Evolutionary conservation across 139 green algal species (phyloP), one percentile per base, ranked within the genome.

Genomic region (Zygnema cylindricum): DNA sequence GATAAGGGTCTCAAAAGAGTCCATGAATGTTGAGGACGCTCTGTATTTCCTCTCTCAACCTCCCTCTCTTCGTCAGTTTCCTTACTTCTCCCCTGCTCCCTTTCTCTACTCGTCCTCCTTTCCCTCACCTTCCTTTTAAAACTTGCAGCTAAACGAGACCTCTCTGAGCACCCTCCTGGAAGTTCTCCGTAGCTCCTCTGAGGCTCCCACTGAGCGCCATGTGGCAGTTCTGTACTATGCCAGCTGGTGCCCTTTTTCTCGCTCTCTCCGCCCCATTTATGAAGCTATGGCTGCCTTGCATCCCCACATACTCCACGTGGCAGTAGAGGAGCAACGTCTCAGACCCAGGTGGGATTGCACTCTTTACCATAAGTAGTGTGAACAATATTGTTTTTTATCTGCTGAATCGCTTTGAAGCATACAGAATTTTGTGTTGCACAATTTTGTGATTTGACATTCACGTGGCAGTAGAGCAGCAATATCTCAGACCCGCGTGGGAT

Each of bases 191-290:
- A 43, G 77, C 25, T 21, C 22, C 77, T 32, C 2, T 33, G 11
- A 33, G 22, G 3, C 3, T n/a, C 22, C 3, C 77, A 57, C 2
- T 54, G 16, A 35, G 2, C 22, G 3, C 2, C 55, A 69, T 54
- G 38, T 84, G 77, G 77, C 77, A 57, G 77, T 84, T 22, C 25
- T 84, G 32, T 84, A 84, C 11, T 63, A 84, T 33, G 77, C 77
- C 38, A 57, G 3, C 38, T 63, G 77, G 38, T 84, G 77, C 77
- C 77, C 77, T 16, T 84, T 84, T 54, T 84, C 77, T 32, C 16
- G 33, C 22, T 21, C n/a, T n/a, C n/a, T 63, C 21, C n/a, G 35
- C 22, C 77, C 77, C 38, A 35, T 7, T n/a, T 84, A 69, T 33
- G 41, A 84, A 22, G 33, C n/a, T 16, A 21, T 84, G 41, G n/a